Percentiles rank a stretch among this genome's conserved stretches.
These are phyloP conservation scores for Tolypocladium pustulatum DNA, from an alignment of 2,329 filamentous ascomycete species.

Conservation along the genomic window DNA sequence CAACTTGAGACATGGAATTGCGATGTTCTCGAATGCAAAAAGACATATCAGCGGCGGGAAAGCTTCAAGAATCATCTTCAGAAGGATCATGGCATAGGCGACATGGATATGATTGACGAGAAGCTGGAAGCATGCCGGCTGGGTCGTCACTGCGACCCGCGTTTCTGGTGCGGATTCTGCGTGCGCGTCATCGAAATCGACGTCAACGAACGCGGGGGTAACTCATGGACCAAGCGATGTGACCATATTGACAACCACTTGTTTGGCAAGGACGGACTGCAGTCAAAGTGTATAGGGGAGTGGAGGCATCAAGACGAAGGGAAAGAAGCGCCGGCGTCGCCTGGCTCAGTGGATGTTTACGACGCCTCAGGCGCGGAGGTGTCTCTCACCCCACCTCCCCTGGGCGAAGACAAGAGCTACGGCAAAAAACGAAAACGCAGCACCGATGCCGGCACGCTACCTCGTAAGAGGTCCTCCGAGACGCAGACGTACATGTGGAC, in stretches of 20 bases:
- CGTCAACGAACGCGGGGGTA: conserved; percentile 23
- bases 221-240: conserved; percentile 46
- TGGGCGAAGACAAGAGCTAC: not conserved
- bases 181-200: conserved; percentile 39
- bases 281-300: conserved; percentile 36
- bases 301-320: conserved; percentile 37
- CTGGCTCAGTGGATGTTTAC: not conserved
- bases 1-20: conserved; percentile 66
- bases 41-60: conserved; percentile 46
- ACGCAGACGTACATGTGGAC: conserved; percentile 15
- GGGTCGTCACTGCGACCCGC: conserved; percentile 50
- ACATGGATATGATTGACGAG: conserved; percentile 22
- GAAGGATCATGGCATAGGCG: conserved; percentile 31
- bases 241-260: conserved; percentile 72
- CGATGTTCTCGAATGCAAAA: conserved; percentile 42
- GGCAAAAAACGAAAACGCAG: conserved; percentile 5
- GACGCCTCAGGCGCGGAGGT: conserved; percentile 7
- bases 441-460: not conserved
- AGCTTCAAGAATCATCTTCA: conserved; percentile 52
- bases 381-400: not conserved
- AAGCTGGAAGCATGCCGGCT: conserved; percentile 46
- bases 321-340: not conserved
- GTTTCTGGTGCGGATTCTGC: conserved; percentile 90
- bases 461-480: conserved; percentile 6
- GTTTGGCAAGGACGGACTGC: conserved; percentile 33